These are phyloP conservation scores for Neurospora sp. DNA, from an alignment of 495 filamentous ascomycete genomes.

Conservation along the genomic window DNA sequence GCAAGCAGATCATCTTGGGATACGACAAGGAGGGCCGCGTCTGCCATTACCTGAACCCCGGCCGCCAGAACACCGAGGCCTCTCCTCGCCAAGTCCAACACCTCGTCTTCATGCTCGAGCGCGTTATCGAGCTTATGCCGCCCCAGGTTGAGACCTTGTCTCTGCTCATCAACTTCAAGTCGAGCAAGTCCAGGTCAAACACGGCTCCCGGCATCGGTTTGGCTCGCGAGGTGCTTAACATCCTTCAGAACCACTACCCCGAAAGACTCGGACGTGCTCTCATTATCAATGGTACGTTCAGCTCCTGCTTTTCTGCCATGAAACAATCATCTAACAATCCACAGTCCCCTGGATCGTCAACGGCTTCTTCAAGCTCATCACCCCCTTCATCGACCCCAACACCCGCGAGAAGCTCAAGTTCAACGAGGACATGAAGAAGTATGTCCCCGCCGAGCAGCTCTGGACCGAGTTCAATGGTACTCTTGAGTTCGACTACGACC, in stretches of 20 bases:
- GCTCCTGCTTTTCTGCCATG: too few species aligned
- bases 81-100: conserved; percentile 88
- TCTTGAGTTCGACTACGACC: conserved; percentile 78
- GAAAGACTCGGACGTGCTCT: conserved; percentile 84
- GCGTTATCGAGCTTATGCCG: conserved; percentile 76
- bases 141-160: conserved; percentile 77
- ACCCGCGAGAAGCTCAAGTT: conserved; percentile 91
- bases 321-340: too few species aligned
- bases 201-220: conserved; percentile 66
- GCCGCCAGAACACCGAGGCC: conserved; percentile 82
- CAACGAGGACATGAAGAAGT: conserved; percentile 72
- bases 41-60: conserved; percentile 82
- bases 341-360: conserved; percentile 78
- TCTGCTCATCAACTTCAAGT: conserved; percentile 78
- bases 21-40: conserved; percentile 76
- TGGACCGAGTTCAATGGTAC: conserved; percentile 56
- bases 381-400: conserved; percentile 87
- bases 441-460: conserved; percentile 70
- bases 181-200: conserved; percentile 54
- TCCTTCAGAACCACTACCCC: conserved; percentile 90
- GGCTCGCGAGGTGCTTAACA: conserved; percentile 69
- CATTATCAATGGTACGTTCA: conserved; percentile 50
- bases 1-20: conserved; percentile 82
- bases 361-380: conserved; percentile 91
- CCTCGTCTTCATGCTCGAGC: conserved; percentile 90